These are phyloP conservation scores for Dothistroma pini DNA, from an alignment of 2,329 filamentous ascomycete species.

Conservation along the genomic window DNA sequence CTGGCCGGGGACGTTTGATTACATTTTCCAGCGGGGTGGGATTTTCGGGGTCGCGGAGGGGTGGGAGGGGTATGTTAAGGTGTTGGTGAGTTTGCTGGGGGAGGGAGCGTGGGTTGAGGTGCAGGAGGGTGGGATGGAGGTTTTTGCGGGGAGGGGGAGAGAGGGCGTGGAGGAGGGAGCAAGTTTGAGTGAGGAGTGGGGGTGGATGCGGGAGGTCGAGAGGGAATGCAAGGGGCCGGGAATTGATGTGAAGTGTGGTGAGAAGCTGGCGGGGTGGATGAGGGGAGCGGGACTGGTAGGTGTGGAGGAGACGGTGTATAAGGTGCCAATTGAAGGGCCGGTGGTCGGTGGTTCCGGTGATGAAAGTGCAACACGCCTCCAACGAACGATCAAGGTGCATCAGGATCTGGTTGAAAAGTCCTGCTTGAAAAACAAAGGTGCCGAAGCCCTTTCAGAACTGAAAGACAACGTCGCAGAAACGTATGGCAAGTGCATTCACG, in stretches of 20 bases:
- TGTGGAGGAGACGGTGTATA: neutral
- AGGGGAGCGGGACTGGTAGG: neutral
- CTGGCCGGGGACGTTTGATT: constrained; percentile 6
- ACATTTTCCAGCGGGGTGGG: neutral
- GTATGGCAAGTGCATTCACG: neutral
- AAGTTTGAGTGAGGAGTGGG: constrained; percentile 1
- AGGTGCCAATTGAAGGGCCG: neutral
- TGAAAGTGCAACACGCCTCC: neutral
- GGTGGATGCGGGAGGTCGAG: neutral
- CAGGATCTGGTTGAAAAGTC: neutral
- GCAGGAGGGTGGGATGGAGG: neutral
- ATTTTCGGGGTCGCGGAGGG: neutral
- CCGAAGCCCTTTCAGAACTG: neutral
- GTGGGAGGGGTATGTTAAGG: neutral
- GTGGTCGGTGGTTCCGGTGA: neutral
- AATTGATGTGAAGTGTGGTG: neutral
- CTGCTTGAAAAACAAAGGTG: neutral
- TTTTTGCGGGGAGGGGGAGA: neutral
- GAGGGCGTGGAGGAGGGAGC: neutral
- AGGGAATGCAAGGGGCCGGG: neutral
- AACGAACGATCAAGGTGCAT: neutral
- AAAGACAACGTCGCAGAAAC: neutral
- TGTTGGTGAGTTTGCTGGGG: neutral
- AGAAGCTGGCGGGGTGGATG: neutral
- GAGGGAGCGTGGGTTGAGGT: neutral